These are phyloP conservation scores for Xylariaceae sp. DNA, from an alignment of 2,329 filamentous ascomycete species.

Conservation along the genomic window DNA sequence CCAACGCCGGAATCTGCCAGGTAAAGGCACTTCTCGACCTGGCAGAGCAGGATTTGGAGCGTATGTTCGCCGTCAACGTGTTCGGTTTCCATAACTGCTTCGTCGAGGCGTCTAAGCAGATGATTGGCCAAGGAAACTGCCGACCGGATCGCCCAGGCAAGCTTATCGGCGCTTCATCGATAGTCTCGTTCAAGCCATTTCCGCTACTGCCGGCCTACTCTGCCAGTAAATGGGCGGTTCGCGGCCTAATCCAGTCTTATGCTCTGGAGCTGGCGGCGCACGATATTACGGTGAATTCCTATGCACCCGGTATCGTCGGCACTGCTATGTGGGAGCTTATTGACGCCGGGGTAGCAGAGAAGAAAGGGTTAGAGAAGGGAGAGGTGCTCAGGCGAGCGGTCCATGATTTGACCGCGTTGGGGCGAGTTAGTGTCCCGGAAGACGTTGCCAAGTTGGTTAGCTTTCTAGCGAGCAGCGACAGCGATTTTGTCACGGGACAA, in stretches of 20 bases:
- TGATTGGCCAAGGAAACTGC: constrained; percentile 62
- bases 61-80: constrained; percentile 68
- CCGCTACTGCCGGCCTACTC: constrained; percentile 63
- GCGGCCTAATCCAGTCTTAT: constrained; percentile 66
- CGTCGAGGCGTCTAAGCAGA: constrained; percentile 62
- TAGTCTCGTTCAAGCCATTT: constrained; percentile 65
- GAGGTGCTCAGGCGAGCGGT: constrained; percentile 59
- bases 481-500: constrained; percentile 68
- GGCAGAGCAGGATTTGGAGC: constrained; percentile 57
- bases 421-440: constrained; percentile 60
- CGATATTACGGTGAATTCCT: constrained; percentile 68
- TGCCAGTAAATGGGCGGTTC: constrained; percentile 67
- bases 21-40: constrained; percentile 59
- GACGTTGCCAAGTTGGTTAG: constrained; percentile 66
- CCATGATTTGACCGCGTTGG: constrained; percentile 57
- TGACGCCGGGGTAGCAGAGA: constrained; percentile 60
- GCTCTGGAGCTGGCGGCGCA: constrained; percentile 67
- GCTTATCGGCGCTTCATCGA: constrained; percentile 54
- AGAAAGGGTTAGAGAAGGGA: constrained; percentile 52
- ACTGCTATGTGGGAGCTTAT: constrained; percentile 72
- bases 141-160: constrained; percentile 42
- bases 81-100: constrained; percentile 68
- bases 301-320: constrained; percentile 68
- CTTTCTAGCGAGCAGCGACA: constrained; percentile 61
- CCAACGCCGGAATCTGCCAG: constrained; percentile 65